Conservation (phyloP, 2,329 filamentous ascomycete genomes). For the Cladobotryum protrusum region DNA sequence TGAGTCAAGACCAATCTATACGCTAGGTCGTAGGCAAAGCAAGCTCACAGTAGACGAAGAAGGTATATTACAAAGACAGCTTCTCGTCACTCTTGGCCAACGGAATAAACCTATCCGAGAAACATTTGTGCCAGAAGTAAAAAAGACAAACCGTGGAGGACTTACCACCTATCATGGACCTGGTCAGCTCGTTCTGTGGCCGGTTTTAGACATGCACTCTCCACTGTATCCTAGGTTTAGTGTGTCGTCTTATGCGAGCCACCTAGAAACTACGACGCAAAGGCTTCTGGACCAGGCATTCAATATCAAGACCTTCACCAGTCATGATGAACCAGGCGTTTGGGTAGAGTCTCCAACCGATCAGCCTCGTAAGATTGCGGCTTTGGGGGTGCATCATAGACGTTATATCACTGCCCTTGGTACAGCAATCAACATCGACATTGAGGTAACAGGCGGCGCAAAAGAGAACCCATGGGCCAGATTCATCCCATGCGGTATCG, state of each 20-base stretch:
- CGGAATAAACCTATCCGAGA: constrained; percentile 23
- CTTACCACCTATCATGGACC: constrained; percentile 94
- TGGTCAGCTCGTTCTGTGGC: constrained; percentile 88
- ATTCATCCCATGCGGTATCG: constrained; percentile 86
- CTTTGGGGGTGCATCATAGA: constrained; percentile 84
- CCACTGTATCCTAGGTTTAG: constrained; percentile 51
- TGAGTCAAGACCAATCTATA: constrained; percentile 77
- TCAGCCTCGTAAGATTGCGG: constrained; percentile 67
- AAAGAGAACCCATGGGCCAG: constrained; percentile 51
- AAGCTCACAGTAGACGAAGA: constrained; percentile 30
- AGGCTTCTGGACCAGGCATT: constrained; percentile 51
- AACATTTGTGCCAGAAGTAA: constrained; percentile 51
- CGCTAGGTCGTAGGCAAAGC: constrained; percentile 75
- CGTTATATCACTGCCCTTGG: constrained; percentile 80
- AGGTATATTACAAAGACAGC: constrained; percentile 1
- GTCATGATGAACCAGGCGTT: constrained; percentile 77
- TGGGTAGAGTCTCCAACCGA: constrained; percentile 50
- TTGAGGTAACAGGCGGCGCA: constrained; percentile 41
- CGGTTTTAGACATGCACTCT: constrained; percentile 72
- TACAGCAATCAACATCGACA: constrained; percentile 70
- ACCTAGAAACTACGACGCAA: constrained; percentile 73
- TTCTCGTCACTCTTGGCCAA: constrained; percentile 25
- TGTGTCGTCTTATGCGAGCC: constrained; percentile 68
- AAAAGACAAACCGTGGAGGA: constrained; percentile 73
- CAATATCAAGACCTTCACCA: constrained; percentile 50